phyloP scores from a whole-genome alignment of 2,329 filamentous ascomycete genomes.

The Hypoxylon sp. region DNA sequence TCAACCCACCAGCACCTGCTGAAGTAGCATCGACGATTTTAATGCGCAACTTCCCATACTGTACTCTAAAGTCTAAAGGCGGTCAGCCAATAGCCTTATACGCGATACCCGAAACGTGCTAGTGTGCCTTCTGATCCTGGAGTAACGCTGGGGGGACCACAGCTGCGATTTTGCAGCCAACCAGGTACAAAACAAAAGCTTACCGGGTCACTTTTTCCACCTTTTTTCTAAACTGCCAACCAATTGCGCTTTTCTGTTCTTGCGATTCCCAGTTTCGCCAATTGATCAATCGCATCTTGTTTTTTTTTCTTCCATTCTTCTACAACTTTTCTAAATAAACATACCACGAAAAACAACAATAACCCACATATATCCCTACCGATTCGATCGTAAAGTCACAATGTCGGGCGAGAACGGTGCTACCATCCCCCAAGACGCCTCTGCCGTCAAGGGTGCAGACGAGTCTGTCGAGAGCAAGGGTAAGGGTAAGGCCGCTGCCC shows the following conservation, averaged over 20 bases:
- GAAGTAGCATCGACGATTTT: conserved; percentile 13
- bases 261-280: conserved; percentile 21
- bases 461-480: conserved; percentile 82
- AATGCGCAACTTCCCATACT: conserved; percentile 9
- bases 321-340: no score
- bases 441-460: conserved; percentile 54
- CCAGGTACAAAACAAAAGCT: not conserved
- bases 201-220: conserved; percentile 30
- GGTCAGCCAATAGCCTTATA: conserved; percentile 21
- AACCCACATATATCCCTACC: conserved; percentile 6
- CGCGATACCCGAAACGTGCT: conserved; percentile 22
- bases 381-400: conserved; percentile 40
- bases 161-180: conserved; percentile 23
- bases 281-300: conserved; percentile 30
- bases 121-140: conserved; percentile 22
- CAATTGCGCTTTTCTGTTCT: conserved; percentile 36
- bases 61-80: no score
- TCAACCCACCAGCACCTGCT: not conserved
- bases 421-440: conserved; percentile 57
- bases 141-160: conserved; percentile 36
- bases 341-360: no score
- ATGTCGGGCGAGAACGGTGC: conserved; percentile 62
- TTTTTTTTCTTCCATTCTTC: conserved; percentile 1
- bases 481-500: conserved; percentile 70
- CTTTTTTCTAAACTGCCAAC: conserved; percentile 30